These are phyloP conservation scores for Diaporthe vexans DNA, from an alignment of 2,329 filamentous ascomycete genomes.

Conservation along the genomic window DNA sequence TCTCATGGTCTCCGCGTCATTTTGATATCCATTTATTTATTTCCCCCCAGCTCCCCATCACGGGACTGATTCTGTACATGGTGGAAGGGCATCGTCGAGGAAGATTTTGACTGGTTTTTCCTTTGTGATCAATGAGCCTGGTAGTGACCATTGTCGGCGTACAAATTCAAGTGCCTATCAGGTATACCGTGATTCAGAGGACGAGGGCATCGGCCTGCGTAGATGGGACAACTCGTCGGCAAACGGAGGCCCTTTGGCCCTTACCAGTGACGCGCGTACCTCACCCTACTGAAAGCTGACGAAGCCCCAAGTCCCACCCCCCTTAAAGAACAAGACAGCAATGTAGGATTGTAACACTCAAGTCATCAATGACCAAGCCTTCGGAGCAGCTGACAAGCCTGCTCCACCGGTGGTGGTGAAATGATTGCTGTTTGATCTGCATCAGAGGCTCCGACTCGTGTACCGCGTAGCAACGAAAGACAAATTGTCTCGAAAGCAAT, in stretches of 20 bases:
- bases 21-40: constrained; percentile 40
- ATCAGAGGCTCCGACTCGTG: not conserved
- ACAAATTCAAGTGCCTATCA: constrained; percentile 1
- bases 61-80: constrained; percentile 35
- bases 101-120: constrained; percentile 12
- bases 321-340: not conserved
- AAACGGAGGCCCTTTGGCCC: not conserved
- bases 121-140: constrained; percentile 32
- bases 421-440: constrained; percentile 10
- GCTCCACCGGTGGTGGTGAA: not conserved
- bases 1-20: constrained; percentile 34
- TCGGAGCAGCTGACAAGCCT: constrained; percentile 10
- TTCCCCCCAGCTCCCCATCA: constrained; percentile 12
- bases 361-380: constrained; percentile 27
- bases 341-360: not conserved
- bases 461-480: not conserved
- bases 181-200: not conserved
- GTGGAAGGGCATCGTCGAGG: constrained; percentile 31
- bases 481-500: not conserved
- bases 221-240: not conserved
- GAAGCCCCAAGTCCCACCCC: not conserved
- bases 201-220: not conserved
- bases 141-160: not conserved
- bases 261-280: not conserved
- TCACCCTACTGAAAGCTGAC: not conserved